Base-by-base conservation (phyloP, 768 basidiomycete genomes). In the Ramaria rubella region DNA sequence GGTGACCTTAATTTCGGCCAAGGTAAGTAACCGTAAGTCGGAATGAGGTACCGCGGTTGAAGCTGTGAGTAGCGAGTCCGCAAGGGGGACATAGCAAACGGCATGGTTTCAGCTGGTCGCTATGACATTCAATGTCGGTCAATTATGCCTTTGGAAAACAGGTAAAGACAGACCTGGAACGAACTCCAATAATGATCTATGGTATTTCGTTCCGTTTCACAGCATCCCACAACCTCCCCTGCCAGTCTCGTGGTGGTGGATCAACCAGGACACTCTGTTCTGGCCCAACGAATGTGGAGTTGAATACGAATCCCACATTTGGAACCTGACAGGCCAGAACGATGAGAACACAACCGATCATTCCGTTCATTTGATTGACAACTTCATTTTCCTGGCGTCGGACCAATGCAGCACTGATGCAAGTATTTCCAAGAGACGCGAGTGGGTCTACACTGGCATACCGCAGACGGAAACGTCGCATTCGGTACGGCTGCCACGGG, bases 341-440 rank as follows among this genome's bases (percentile, higher is more conserved):
- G 33, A 56, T 45, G 44, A 56, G 55, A n/a, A 45, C 30, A 42
- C 55, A 56, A 31, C 55, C 55, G 21, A 56, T 11, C 55, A 56
- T 44, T 1, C 55, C 55, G 17, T 31, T 29, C 17, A 30, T 19
- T 11, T 49, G 44, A 21, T 56, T 56, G 19, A 56, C 31, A 14
- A 49, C 26, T 6, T 26, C 26, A 33, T 56, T 29, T 46, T 45
- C 30, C 24, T 56, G 24, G n/a, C 55, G 40, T n/a, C 17, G n/a
- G 6, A 7, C 3, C n/a, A 46, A 17, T 26, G 55, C 55, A 4
- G 27, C 44, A 17, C 48, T 24, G 21, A 46, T 7, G 12, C 33
- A 29, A 1, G 23, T 26, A 34, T 45, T 45, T 7, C 15, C 11
- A 21, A 56, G 55, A 1, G 30, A 21, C 19, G 55, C 46, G 23